phyloP scores from a whole-genome alignment of 805 yeast species.

The Kluyveromyces starmeri region DNA sequence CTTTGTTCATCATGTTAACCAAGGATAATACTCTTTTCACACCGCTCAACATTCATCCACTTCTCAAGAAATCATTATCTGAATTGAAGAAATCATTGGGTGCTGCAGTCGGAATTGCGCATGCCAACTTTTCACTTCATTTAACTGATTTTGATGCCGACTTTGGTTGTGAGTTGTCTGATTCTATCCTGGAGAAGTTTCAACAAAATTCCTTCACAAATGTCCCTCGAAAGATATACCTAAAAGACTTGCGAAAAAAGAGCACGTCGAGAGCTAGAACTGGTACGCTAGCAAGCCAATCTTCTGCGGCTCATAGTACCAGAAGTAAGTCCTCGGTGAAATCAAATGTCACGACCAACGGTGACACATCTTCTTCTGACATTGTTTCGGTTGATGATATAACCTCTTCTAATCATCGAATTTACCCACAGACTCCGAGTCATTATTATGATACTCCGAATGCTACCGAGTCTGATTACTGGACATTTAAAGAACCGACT shows the following conservation, averaged over 20 bases:
- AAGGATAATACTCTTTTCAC: constrained; percentile 49
- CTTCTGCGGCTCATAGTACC: constrained; percentile 11
- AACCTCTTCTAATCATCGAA: constrained; percentile 14
- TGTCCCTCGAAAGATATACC: constrained; percentile 22
- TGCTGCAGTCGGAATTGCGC: constrained; percentile 26
- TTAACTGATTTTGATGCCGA: constrained; percentile 61
- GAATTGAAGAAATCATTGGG: constrained; percentile 36
- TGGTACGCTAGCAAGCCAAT: constrained; percentile 12
- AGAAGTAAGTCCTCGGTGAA: constrained; percentile 23
- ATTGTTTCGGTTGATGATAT: constrained; percentile 25
- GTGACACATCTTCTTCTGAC: constrained; percentile 25
- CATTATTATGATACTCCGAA: constrained; percentile 21
- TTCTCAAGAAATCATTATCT: constrained; percentile 19
- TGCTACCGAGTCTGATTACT: constrained; percentile 18
- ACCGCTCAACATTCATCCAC: constrained; percentile 36
- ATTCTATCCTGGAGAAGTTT: constrained; percentile 34
- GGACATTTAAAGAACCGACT: constrained; percentile 21
- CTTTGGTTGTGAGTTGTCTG: constrained; percentile 49
- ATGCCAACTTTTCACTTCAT: constrained; percentile 34
- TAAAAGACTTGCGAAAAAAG: constrained; percentile 12
- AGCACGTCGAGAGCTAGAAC: constrained; percentile 14
- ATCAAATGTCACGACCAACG: constrained; percentile 20
- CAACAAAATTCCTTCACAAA: constrained; percentile 29
- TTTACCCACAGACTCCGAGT: constrained; percentile 29
- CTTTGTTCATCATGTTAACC: constrained; percentile 46